Conservation (phyloP, 306 rosid genomes). For the Hippophae gyantsensis region DNA sequence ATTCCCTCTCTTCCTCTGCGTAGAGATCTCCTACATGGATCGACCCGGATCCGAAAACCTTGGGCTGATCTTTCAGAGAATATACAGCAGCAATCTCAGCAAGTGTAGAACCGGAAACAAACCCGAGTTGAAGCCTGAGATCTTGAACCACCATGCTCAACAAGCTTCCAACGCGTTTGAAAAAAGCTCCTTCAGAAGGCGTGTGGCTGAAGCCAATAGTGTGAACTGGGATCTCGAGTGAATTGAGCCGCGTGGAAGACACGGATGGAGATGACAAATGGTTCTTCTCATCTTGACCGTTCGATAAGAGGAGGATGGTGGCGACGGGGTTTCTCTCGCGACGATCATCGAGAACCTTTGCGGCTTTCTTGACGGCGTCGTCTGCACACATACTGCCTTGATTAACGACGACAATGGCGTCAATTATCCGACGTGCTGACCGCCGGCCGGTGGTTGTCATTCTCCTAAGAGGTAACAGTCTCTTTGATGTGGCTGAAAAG, state of each 20-base stretch:
- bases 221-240: slow-evolving; percentile 57
- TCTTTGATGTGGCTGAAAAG: slow-evolving; percentile 70
- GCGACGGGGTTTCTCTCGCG: slow-evolving; percentile 67
- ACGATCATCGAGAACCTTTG: slow-evolving; percentile 81
- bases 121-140: slow-evolving; percentile 50
- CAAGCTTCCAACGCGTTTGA: slow-evolving; percentile 34
- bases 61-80: slow-evolving; percentile 46
- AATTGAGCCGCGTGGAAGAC: slow-evolving; percentile 42
- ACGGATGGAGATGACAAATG: slow-evolving; percentile 22
- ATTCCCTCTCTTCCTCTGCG: slow-evolving; percentile 66
- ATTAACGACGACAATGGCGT: slow-evolving; percentile 38
- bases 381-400: slow-evolving; percentile 33
- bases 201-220: slow-evolving; percentile 37
- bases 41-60: slow-evolving; percentile 29
- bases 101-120: slow-evolving; percentile 39
- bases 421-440: slow-evolving; percentile 46
- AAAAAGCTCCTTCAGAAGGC: slow-evolving; percentile 34
- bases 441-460: slow-evolving; percentile 64
- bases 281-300: slow-evolving; percentile 21
- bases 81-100: slow-evolving; percentile 65
- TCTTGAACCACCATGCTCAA: slow-evolving; percentile 59
- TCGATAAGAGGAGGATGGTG: slow-evolving; percentile 48
- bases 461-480: slow-evolving; percentile 53
- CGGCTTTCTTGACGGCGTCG: slow-evolving; percentile 85
- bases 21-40: slow-evolving; percentile 43